Percentiles rank a stretch among this genome's conserved stretches.
Evolutionary conservation across 2,329 filamentous ascomycete genomes (phyloP).

Genomic region (Pseudogymnoascus sp.): DNA sequence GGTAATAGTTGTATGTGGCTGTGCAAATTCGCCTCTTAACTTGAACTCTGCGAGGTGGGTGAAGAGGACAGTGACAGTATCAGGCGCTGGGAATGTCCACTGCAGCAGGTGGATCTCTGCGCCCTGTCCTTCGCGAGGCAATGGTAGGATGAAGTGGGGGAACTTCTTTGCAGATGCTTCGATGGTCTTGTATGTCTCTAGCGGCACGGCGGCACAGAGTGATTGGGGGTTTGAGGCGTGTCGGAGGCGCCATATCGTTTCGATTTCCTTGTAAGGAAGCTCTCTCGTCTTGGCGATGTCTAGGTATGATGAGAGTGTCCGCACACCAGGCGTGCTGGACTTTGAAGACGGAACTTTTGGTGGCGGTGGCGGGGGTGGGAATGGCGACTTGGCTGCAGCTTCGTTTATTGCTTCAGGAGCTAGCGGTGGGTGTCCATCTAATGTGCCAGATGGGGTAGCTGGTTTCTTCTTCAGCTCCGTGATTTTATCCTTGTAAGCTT

Average conservation of each 20-base stretch:
- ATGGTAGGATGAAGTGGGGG: slow-evolving; percentile 85
- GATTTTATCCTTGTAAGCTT: slow-evolving; percentile 81
- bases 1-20: slow-evolving; percentile 88
- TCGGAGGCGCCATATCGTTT: slow-evolving; percentile 81
- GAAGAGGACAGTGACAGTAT: slow-evolving; percentile 74
- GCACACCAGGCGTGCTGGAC: slow-evolving; percentile 33
- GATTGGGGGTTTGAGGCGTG: slow-evolving; percentile 65
- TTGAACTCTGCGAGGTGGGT: slow-evolving; percentile 93
- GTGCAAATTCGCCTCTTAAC: slow-evolving; percentile 76
- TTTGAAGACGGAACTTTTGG: slow-evolving; percentile 28
- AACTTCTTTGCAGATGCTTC: slow-evolving; percentile 61
- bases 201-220: slow-evolving; percentile 76
- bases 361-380: slow-evolving; percentile 26
- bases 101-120: slow-evolving; percentile 95
- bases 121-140: slow-evolving; percentile 60
- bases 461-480: slow-evolving; percentile 60
- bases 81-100: slow-evolving; percentile 77
- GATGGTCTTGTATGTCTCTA: slow-evolving; percentile 66
- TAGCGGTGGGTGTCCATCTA: slow-evolving; percentile 23
- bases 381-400: slow-evolving; percentile 27
- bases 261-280: slow-evolving; percentile 74
- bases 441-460: slow-evolving; percentile 40
- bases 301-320: slow-evolving; percentile 60
- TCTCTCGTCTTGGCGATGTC: slow-evolving; percentile 69
- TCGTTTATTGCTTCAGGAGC: slow-evolving; percentile 30